Evolutionary conservation across 306 rosid genomes (phyloP).

Genomic region (Prunus mongolica): DNA sequence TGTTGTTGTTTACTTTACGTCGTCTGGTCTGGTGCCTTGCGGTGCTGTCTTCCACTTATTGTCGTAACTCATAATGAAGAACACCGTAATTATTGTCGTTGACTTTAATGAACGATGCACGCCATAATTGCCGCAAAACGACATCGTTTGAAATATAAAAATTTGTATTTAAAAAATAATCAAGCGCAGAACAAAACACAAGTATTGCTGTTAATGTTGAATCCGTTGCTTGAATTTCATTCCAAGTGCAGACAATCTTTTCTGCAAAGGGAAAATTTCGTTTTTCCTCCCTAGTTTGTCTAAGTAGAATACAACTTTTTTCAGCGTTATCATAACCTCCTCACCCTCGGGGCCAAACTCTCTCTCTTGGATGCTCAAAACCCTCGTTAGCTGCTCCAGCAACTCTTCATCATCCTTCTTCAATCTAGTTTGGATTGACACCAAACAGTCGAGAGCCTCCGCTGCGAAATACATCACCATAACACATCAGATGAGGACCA

Average conservation of each 20-base stretch:
- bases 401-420: conserved; percentile 48
- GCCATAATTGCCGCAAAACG: neutral
- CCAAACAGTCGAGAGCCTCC: conserved; percentile 87
- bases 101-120: neutral
- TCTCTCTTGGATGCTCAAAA: conserved; percentile 69
- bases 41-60: neutral
- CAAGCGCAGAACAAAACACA: neutral
- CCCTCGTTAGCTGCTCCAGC: conserved; percentile 57
- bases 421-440: conserved; percentile 66
- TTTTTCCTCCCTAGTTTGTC: conserved; percentile 66
- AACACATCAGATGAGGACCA: neutral
- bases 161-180: too few species aligned
- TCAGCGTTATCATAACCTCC: conserved; percentile 61
- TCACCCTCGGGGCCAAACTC: conserved; percentile 72
- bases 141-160: too few species aligned
- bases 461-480: conserved; percentile 39
- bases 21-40: neutral
- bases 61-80: neutral
- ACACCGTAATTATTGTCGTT: neutral
- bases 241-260: conserved; percentile 59
- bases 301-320: conserved; percentile 61
- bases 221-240: conserved; percentile 64
- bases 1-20: neutral
- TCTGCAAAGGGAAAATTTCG: conserved; percentile 61
- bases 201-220: conserved; percentile 27